Evolutionary conservation across 352 stramenopile genomes (phyloP), one percentile per base, ranked within the genome.

Genomic region (Phytophthora chlamydospora): DNA sequence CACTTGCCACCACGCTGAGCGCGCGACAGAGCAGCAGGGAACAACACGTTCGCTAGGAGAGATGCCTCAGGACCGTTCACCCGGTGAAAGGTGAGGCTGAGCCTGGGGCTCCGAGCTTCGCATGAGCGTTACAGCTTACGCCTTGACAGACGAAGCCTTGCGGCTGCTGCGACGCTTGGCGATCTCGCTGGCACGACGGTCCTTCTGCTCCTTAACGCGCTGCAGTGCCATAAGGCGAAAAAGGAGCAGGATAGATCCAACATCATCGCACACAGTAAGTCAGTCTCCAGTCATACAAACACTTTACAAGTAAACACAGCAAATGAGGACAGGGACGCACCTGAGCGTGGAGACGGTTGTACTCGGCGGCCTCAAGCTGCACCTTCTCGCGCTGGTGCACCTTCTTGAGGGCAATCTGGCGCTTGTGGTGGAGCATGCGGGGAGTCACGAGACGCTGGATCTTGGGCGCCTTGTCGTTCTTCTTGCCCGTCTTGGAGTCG

Each of bases 381-480:
- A 93, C 88, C 83, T 97, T 96, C 69, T 96, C 88, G 77, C 88
- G 88, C 78, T 94, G 84, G 54, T 85, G 66, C 59, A 87, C 60
- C 78, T 95, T 96, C 77, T 91, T 93, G 17, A 88, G 74, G 53
- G 84, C 82, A 54, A 93, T 91, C 71, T 93, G 85, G 71, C 85
- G 79, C 91, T 98, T 98, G 89, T 98, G 95, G 83, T 99, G 96
- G 57, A 99, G 89, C 53, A 75, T 91, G 53, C 97, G 85, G 19
- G 98, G 98, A 61, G 98, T 99, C 47, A 99, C 92, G 45, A 99
- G 90, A 88, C 98, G 96, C 87, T 99, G 98, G 84, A 99, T 99
- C 88, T 99, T 99, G 60, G 98, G 97, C 36, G 93, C 87, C 91
- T 99, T 99, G 83, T 96, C 91, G 56, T 98, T 89, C 73, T 95